A percentile compares a stretch with the other conserved stretches of the same genome.
Conservation (phyloP, 306 rosid species). For the Vicia villosa region DNA sequence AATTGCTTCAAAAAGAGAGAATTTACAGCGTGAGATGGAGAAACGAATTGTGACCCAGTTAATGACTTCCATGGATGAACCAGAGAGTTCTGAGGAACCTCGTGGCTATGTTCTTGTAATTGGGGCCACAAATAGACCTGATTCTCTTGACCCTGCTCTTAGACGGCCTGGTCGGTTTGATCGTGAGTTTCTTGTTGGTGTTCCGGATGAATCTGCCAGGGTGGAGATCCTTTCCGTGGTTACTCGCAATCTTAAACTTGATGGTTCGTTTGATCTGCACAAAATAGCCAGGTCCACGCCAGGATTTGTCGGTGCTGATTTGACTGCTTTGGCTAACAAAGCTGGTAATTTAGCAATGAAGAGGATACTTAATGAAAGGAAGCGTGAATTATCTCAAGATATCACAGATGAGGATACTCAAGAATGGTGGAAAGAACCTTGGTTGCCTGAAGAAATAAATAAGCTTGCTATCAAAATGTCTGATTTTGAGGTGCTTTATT, state of each 20-base stretch:
- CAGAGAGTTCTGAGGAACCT: slow-evolving; percentile 42
- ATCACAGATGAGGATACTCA: slow-evolving; percentile 34
- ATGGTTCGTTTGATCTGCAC: slow-evolving; percentile 73
- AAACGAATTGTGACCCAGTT: slow-evolving; percentile 76
- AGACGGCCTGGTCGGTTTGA: slow-evolving; percentile 94
- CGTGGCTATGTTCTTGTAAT: slow-evolving; percentile 58
- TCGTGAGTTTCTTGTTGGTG: slow-evolving; percentile 60
- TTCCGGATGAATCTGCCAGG: slow-evolving; percentile 43
- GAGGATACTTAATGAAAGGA: slow-evolving; percentile 65
- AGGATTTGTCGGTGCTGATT: slow-evolving; percentile 96
- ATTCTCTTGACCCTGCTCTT: slow-evolving; percentile 56
- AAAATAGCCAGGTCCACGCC: slow-evolving; percentile 81
- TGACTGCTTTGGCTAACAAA: slow-evolving; percentile 70
- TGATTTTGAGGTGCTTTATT: slow-evolving; percentile 73
- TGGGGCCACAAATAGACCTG: slow-evolving; percentile 82
- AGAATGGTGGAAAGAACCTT: slow-evolving; percentile 72
- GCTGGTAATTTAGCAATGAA: slow-evolving; percentile 82
- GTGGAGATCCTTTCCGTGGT: slow-evolving; percentile 56
- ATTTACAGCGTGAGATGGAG: slow-evolving; percentile 87
- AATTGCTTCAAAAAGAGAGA: slow-evolving; percentile 75
- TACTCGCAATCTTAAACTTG: slow-evolving; percentile 56
- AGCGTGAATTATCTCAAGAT: slow-evolving; percentile 44
- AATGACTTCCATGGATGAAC: slow-evolving; percentile 72
- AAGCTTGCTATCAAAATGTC: slow-evolving; percentile 72
- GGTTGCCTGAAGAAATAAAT: slow-evolving; percentile 73